A percentile compares a stretch with the other conserved stretches of the same genome.
phyloP scores from a whole-genome alignment of 768 basidiomycete genomes.

The Leccinum disarticulatum region DNA sequence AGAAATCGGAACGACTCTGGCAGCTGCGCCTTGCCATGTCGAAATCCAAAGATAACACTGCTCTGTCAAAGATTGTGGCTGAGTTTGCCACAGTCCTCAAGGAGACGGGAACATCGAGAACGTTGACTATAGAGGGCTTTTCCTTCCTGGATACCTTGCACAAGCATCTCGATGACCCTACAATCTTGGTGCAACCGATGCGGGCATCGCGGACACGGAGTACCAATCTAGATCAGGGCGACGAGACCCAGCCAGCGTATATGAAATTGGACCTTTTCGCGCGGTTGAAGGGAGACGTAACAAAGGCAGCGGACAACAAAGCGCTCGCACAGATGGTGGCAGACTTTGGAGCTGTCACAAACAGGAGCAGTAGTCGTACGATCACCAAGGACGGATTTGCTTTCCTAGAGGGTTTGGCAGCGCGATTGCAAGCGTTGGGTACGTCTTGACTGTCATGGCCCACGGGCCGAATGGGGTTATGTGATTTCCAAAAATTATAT shows the following conservation, averaged over 20 bases:
- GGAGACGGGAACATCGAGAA: slow-evolving; percentile 63
- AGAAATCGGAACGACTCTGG: slow-evolving; percentile 49
- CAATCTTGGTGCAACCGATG: slow-evolving; percentile 53
- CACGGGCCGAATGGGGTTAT: neutral
- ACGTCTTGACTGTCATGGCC: slow-evolving; percentile 1
- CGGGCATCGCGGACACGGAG: slow-evolving; percentile 44
- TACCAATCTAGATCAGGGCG: slow-evolving; percentile 39
- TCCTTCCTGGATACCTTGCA: slow-evolving; percentile 66
- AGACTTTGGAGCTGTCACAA: slow-evolving; percentile 70
- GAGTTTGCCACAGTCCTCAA: slow-evolving; percentile 62
- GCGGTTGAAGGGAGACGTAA: slow-evolving; percentile 55
- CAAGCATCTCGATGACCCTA: slow-evolving; percentile 71
- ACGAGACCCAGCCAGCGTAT: slow-evolving; percentile 46
- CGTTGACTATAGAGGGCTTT: slow-evolving; percentile 69
- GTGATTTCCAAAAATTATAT: neutral
- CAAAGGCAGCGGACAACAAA: slow-evolving; percentile 48
- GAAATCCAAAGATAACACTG: slow-evolving; percentile 51
- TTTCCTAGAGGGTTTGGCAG: slow-evolving; percentile 63
- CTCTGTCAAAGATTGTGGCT: slow-evolving; percentile 52
- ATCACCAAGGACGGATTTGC: slow-evolving; percentile 77
- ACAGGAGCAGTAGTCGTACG: slow-evolving; percentile 65
- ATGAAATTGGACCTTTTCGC: slow-evolving; percentile 62
- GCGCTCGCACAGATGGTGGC: slow-evolving; percentile 63
- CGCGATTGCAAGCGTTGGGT: slow-evolving; percentile 42
- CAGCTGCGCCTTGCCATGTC: slow-evolving; percentile 45